Conservation (phyloP, 2,329 filamentous ascomycete species). For the Hirsutella thompsonii region DNA sequence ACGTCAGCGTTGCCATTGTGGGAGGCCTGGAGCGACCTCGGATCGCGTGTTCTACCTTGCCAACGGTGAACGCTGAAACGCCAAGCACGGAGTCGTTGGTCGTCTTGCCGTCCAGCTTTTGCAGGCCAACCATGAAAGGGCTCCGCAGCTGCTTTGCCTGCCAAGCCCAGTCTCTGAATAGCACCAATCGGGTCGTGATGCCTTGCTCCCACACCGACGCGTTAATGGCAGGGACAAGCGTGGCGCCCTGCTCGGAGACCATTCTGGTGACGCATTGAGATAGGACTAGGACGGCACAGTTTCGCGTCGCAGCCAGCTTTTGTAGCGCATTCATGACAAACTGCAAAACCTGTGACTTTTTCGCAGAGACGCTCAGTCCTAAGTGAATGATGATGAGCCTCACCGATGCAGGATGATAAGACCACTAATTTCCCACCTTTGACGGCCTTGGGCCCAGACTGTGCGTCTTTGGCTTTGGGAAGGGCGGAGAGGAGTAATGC, state of each 20-base stretch:
- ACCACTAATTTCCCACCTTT: conserved; percentile 18
- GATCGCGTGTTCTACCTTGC: conserved; percentile 12
- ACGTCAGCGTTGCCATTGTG: not conserved
- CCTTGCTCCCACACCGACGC: conserved; percentile 70
- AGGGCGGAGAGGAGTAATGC: conserved; percentile 66
- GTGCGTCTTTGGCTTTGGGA: conserved; percentile 40
- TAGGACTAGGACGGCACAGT: conserved; percentile 62
- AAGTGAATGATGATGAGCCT: conserved; percentile 4
- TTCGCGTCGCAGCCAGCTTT: conserved; percentile 60
- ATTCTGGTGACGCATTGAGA: conserved; percentile 78
- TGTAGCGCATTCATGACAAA: conserved; percentile 57
- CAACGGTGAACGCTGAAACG: conserved; percentile 36
- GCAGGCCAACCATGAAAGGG: conserved; percentile 47
- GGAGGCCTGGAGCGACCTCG: not conserved
- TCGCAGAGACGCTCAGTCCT: conserved; percentile 25
- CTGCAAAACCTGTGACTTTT: conserved; percentile 40
- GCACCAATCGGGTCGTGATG: conserved; percentile 56
- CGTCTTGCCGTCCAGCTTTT: conserved; percentile 48
- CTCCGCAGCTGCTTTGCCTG: conserved; percentile 30
- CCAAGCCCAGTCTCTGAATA: conserved; percentile 68
- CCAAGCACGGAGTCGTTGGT: conserved; percentile 25
- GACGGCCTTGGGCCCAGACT: conserved; percentile 21
- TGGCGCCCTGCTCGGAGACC: conserved; percentile 50
- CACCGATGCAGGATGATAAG: conserved; percentile 2
- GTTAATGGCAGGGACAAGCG: conserved; percentile 62